These are phyloP conservation scores for Saksenaea vasiformis DNA, from an alignment of 371 early-diverging fungal genomes.

Conservation along the genomic window DNA sequence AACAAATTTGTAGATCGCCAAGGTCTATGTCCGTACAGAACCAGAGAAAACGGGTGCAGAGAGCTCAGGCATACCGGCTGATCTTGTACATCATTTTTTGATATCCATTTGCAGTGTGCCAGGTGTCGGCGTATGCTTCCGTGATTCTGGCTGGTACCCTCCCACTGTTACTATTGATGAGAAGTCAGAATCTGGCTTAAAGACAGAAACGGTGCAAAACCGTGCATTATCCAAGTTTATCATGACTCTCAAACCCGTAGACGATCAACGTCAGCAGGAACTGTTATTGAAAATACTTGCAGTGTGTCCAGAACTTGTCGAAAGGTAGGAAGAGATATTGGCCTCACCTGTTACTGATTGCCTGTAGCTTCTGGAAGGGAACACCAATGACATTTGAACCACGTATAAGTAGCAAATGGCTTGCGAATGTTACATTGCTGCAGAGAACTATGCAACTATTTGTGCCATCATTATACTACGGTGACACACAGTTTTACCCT, in stretches of 20 bases:
- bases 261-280: slow-evolving; percentile 69
- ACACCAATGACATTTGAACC: slow-evolving; percentile 75
- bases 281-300: slow-evolving; percentile 64
- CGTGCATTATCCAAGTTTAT: slow-evolving; percentile 65
- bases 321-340: slow-evolving; percentile 52
- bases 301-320: slow-evolving; percentile 80
- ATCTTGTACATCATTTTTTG: slow-evolving; percentile 71
- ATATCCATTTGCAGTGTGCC: slow-evolving; percentile 73
- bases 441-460: slow-evolving; percentile 72
- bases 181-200: slow-evolving; percentile 15
- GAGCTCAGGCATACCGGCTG: slow-evolving; percentile 56
- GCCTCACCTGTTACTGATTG: neutral
- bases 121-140: slow-evolving; percentile 76
- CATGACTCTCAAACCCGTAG: slow-evolving; percentile 61
- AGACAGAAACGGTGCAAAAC: slow-evolving; percentile 54
- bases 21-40: slow-evolving; percentile 59
- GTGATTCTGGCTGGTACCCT: slow-evolving; percentile 79
- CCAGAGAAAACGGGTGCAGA: slow-evolving; percentile 30
- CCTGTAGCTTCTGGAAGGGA: slow-evolving; percentile 63
- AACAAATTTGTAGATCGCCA: slow-evolving; percentile 41
- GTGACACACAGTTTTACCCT: slow-evolving; percentile 49
- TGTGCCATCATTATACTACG: slow-evolving; percentile 62
- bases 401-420: slow-evolving; percentile 72
- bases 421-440: slow-evolving; percentile 74
- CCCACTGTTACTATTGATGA: slow-evolving; percentile 28